Conservation (phyloP, 2,329 filamentous ascomycete genomes). For the Zymoseptoria ardabiliae region DNA sequence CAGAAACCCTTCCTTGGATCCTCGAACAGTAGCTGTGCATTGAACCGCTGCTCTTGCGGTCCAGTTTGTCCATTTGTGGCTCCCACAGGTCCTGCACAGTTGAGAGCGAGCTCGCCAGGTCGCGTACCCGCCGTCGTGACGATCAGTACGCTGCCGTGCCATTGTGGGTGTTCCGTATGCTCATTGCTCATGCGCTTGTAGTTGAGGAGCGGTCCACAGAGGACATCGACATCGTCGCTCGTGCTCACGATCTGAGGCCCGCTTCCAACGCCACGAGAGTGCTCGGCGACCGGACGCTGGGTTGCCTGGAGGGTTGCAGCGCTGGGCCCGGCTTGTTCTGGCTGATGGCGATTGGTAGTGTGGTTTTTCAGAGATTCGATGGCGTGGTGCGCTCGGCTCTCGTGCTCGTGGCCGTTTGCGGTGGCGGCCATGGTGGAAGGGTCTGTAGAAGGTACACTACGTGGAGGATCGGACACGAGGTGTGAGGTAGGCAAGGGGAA, state of each 20-base stretch:
- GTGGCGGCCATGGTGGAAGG: conserved; percentile 1
- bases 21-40: conserved; percentile 52
- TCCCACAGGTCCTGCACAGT: conserved; percentile 41
- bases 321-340: not conserved
- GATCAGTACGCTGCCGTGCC: conserved; percentile 80
- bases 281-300: not conserved
- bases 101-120: conserved; percentile 54
- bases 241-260: conserved; percentile 40
- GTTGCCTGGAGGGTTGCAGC: not conserved
- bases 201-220: conserved; percentile 69
- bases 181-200: conserved; percentile 64
- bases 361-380: conserved; percentile 7
- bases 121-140: conserved; percentile 67
- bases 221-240: conserved; percentile 45
- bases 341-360: not conserved
- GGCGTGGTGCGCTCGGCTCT: conserved; percentile 5
- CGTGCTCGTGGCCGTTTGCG: conserved; percentile 2
- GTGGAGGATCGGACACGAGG: not conserved
- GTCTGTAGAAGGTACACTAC: not conserved
- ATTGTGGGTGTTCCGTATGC: conserved; percentile 42
- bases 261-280: conserved; percentile 31
- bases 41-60: conserved; percentile 29
- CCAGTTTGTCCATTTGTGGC: conserved; percentile 22
- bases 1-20: conserved; percentile 53
- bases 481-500: not conserved